Evolutionary conservation across 2,329 filamentous ascomycete species (phyloP).

Genomic region (Sclerotinia glacialis): DNA sequence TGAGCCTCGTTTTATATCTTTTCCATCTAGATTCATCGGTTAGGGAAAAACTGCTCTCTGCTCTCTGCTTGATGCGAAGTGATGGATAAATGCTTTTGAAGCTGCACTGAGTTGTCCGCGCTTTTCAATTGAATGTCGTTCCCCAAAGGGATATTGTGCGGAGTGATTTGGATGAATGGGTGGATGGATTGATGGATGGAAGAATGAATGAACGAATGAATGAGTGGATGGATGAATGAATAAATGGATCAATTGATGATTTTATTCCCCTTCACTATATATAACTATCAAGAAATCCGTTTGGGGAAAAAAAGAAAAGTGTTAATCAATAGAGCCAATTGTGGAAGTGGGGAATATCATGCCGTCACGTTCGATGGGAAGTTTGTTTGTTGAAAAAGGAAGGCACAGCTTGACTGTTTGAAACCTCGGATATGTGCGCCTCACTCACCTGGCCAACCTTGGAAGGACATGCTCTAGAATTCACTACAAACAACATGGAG

Average conservation of each 20-base stretch:
- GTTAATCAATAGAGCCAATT: neutral
- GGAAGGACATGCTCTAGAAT: neutral
- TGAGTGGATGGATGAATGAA: neutral
- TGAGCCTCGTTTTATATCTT: neutral
- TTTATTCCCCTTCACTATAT: neutral
- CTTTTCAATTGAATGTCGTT: neutral
- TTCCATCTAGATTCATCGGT: neutral
- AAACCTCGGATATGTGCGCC: constrained; percentile 3
- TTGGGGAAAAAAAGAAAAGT: neutral
- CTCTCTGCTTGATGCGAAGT: neutral
- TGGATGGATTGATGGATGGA: too few relatives aligned
- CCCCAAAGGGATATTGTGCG: neutral
- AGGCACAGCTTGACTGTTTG: constrained; percentile 7
- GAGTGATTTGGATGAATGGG: neutral
- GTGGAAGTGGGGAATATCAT: neutral
- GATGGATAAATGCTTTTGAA: neutral
- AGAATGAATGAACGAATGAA: neutral
- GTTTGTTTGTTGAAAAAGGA: constrained; percentile 12
- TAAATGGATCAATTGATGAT: neutral
- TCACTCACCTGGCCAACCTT: neutral
- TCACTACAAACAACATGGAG: neutral
- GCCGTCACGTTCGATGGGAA: neutral
- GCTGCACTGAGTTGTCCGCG: neutral
- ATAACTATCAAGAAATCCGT: neutral
- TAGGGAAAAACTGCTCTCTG: neutral